A percentile compares a stretch with the other conserved stretches of the same genome.
Conservation (phyloP, 2,329 filamentous ascomycete species). For the Fonsecaea pugnacius region DNA sequence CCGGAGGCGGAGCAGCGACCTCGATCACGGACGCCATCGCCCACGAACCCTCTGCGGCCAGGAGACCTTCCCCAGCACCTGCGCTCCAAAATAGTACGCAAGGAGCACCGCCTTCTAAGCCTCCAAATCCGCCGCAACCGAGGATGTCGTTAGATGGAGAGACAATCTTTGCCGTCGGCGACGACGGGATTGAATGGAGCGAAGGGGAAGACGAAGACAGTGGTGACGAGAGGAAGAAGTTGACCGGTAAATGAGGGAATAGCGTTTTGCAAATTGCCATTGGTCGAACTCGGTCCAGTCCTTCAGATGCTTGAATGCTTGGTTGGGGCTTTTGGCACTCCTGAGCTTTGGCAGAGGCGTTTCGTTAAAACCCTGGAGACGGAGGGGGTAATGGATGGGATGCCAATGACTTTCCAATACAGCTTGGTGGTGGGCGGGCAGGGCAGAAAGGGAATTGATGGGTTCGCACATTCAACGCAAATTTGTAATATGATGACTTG, state of each 20-base stretch:
- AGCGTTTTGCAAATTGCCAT: not conserved
- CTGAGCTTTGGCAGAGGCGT: not conserved
- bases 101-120: conserved; percentile 8
- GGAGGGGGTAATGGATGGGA: too few species aligned
- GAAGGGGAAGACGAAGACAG: conserved; percentile 69
- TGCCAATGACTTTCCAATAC: not conserved
- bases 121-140: conserved; percentile 46
- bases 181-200: conserved; percentile 82
- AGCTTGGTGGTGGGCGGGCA: not conserved
- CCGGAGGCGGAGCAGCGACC: conserved; percentile 30
- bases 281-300: not conserved
- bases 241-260: conserved; percentile 50
- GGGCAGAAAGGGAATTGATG: not conserved
- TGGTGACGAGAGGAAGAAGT: conserved; percentile 57
- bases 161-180: conserved; percentile 91
- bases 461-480: not conserved
- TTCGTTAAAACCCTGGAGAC: not conserved
- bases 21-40: conserved; percentile 35
- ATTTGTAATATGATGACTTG: not conserved
- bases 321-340: not conserved
- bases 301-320: not conserved
- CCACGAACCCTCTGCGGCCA: conserved; percentile 12
- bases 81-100: conserved; percentile 29
- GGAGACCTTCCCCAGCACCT: conserved; percentile 23
- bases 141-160: conserved; percentile 78